Percentiles rank a stretch among this genome's conserved stretches.
These are phyloP conservation scores for Phytopythium delawarense DNA, from an alignment of 352 stramenopile species.

Conservation along the genomic window DNA sequence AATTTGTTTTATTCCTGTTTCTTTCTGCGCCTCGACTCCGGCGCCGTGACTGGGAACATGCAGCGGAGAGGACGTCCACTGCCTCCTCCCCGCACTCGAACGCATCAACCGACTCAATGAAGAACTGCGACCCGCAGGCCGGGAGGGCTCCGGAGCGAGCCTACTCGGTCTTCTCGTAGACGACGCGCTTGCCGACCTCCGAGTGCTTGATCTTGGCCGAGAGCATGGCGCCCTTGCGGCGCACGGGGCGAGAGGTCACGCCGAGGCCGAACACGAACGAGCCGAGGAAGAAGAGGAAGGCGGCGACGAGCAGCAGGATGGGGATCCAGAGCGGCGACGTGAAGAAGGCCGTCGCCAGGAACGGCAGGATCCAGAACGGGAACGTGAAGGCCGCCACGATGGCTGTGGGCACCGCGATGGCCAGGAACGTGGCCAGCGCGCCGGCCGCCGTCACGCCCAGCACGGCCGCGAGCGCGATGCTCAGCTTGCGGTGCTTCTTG, in stretches of 20 bases:
- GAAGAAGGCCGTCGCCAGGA: conserved; percentile 72
- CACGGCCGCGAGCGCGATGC: conserved; percentile 48
- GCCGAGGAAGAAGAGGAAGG: conserved; percentile 61
- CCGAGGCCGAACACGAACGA: conserved; percentile 74
- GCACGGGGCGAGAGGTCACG: conserved; percentile 68
- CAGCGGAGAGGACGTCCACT: background rate
- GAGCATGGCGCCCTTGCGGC: conserved; percentile 69
- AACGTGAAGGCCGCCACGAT: conserved; percentile 74
- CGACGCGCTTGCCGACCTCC: conserved; percentile 74
- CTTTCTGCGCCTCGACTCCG: background rate
- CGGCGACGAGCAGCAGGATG: conserved; percentile 49
- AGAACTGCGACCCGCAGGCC: background rate
- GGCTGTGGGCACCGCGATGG: conserved; percentile 66
- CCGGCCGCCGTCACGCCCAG: conserved; percentile 50
- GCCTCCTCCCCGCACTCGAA: background rate
- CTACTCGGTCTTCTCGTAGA: conserved; percentile 78
- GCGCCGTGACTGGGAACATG: background rate
- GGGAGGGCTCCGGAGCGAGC: background rate
- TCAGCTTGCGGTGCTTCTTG: conserved; percentile 76
- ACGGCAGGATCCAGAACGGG: conserved; percentile 82
- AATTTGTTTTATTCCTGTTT: background rate
- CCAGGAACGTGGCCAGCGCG: conserved; percentile 49
- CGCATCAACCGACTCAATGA: background rate
- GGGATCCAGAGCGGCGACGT: conserved; percentile 78
- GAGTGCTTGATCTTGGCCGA: conserved; percentile 80